These are phyloP conservation scores for Glarea lozoyensis DNA, from an alignment of 495 filamentous ascomycete species.

Conservation along the genomic window DNA sequence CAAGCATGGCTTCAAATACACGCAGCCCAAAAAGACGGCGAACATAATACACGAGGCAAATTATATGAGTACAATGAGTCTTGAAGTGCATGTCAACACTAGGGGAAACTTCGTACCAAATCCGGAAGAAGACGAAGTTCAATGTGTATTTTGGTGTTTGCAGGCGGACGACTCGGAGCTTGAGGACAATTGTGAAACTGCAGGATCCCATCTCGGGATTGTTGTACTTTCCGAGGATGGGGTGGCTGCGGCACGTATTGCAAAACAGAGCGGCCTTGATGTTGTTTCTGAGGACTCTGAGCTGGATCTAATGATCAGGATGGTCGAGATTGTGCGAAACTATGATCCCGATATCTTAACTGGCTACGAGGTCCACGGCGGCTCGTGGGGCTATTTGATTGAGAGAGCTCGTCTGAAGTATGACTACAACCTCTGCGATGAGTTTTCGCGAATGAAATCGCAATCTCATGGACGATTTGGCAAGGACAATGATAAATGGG, in stretches of 20 bases:
- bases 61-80: constrained; percentile 93
- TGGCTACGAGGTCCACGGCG: constrained; percentile 89
- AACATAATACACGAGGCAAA: constrained; percentile 79
- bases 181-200: constrained; percentile 41
- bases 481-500: constrained; percentile 83
- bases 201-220: constrained; percentile 50
- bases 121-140: constrained; percentile 84
- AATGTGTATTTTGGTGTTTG: constrained; percentile 84
- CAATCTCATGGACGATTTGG: constrained; percentile 74
- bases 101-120: constrained; percentile 72
- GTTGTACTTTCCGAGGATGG: constrained; percentile 53
- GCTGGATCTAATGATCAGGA: constrained; percentile 69
- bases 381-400: constrained; percentile 92
- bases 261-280: constrained; percentile 44
- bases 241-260: constrained; percentile 38
- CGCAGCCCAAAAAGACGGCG: constrained; percentile 64
- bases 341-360: constrained; percentile 90
- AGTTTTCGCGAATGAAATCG: constrained; percentile 80
- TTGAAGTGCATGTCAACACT: constrained; percentile 93
- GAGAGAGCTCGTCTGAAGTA: constrained; percentile 81
- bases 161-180: constrained; percentile 58
- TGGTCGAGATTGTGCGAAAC: constrained; percentile 77
- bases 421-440: constrained; percentile 81
- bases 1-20: constrained; percentile 77
- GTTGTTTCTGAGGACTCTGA: constrained; percentile 70